Conservation (phyloP, 192 early-diverging fungal genomes). For the Polychytrium aggregatum region DNA sequence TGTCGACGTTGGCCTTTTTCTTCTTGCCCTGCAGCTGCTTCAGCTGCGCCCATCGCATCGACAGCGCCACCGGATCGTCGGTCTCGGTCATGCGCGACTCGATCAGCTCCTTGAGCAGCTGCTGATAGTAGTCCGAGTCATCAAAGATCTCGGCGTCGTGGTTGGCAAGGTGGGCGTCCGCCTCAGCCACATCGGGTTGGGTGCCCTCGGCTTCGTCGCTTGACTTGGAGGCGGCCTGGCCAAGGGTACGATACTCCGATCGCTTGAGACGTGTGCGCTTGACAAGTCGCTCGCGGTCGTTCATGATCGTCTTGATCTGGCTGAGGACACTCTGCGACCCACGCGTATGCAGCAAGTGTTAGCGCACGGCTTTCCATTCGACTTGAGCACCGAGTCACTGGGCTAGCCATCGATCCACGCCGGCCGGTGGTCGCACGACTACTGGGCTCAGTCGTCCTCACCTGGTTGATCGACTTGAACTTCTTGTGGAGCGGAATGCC, state of each 20-base stretch:
- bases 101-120: conserved; percentile 86
- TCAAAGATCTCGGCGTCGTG: conserved; percentile 88
- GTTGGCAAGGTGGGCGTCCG: conserved; percentile 52
- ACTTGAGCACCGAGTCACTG: too few relatives aligned
- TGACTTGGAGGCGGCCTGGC: background rate
- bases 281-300: conserved; percentile 61
- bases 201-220: conserved; percentile 2
- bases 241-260: conserved; percentile 40
- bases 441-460: too few relatives aligned
- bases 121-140: conserved; percentile 92
- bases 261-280: conserved; percentile 82
- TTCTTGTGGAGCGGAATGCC: conserved; percentile 69
- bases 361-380: too few relatives aligned
- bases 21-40: conserved; percentile 52
- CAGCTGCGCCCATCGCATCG: conserved; percentile 74
- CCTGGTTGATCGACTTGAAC: conserved; percentile 92
- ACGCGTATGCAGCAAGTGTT: background rate
- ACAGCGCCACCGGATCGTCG: conserved; percentile 74
- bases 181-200: too few relatives aligned
- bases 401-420: too few relatives aligned
- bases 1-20: conserved; percentile 73
- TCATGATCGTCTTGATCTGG: conserved; percentile 62
- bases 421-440: too few relatives aligned
- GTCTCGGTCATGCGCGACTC: conserved; percentile 86
- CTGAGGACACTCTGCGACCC: conserved; percentile 39